Conservation (phyloP, 2,329 filamentous ascomycete genomes). For the Aspergillus sp. region DNA sequence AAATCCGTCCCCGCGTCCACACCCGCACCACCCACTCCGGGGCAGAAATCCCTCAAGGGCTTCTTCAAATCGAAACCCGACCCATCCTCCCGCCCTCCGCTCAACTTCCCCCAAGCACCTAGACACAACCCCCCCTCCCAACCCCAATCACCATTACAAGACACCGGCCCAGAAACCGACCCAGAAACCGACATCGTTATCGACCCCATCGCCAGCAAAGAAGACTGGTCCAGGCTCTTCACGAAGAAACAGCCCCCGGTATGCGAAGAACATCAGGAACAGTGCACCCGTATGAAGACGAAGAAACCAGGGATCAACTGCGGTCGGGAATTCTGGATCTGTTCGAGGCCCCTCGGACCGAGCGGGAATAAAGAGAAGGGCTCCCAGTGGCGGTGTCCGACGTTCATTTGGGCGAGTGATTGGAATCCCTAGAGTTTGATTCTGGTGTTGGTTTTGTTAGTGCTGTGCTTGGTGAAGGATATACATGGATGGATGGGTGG, state of each 20-base stretch:
- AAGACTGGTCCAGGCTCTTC: conserved; percentile 84
- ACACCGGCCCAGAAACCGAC: background rate
- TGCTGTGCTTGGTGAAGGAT: background rate
- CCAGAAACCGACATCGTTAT: conserved; percentile 49
- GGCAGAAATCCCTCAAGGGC: conserved; percentile 67
- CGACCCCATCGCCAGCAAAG: conserved; percentile 71
- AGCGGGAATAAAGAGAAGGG: conserved; percentile 80
- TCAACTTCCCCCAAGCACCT: background rate
- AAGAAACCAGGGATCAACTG: conserved; percentile 88
- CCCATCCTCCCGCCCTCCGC: background rate
- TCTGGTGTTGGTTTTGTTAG: background rate
- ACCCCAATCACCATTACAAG: background rate
- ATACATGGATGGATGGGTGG: background rate
- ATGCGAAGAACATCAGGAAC: conserved; percentile 81
- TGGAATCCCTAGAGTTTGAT: conserved; percentile 47
- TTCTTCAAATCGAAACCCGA: conserved; percentile 70
- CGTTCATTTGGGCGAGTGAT: conserved; percentile 72
- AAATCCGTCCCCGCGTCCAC: conserved; percentile 43
- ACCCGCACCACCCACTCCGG: conserved; percentile 37
- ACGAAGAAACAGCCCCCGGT: conserved; percentile 70
- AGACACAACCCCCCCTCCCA: background rate
- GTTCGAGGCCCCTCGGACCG: conserved; percentile 75
- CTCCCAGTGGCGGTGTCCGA: conserved; percentile 83
- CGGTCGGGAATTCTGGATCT: conserved; percentile 67
- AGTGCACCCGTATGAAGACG: conserved; percentile 77